These are phyloP conservation scores for Neolentinus lepideus DNA, from an alignment of 1,284 basidiomycete species.

Conservation along the genomic window DNA sequence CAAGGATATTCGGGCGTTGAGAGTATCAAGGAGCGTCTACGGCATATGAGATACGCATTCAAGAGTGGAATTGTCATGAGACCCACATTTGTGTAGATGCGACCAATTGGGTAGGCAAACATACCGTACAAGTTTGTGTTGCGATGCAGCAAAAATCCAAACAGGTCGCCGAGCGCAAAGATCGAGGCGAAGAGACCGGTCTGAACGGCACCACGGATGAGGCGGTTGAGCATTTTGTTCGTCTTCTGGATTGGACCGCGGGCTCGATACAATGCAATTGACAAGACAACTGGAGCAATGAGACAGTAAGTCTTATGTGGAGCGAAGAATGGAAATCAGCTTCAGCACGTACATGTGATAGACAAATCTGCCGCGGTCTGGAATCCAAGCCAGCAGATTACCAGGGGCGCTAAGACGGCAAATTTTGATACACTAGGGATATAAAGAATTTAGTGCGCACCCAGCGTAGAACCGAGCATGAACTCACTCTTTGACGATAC, in stretches of 20 bases:
- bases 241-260: slow-evolving; percentile 36
- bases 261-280: slow-evolving; percentile 27
- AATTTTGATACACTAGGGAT: slow-evolving; percentile 19
- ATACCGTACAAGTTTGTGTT: slow-evolving; percentile 34
- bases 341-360: slow-evolving; percentile 27
- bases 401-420: slow-evolving; percentile 18
- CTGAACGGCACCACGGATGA: slow-evolving; percentile 40
- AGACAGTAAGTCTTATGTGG: neutral
- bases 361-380: slow-evolving; percentile 31
- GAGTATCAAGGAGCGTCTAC: slow-evolving; percentile 1
- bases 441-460: neutral
- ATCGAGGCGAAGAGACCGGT: slow-evolving; percentile 37
- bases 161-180: slow-evolving; percentile 35
- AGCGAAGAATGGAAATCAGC: neutral
- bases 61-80: neutral
- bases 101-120: slow-evolving; percentile 36
- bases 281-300: slow-evolving; percentile 19
- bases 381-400: slow-evolving; percentile 31
- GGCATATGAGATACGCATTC: neutral
- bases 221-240: slow-evolving; percentile 35
- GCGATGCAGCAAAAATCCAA: slow-evolving; percentile 25
- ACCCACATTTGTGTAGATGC: slow-evolving; percentile 37
- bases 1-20: neutral
- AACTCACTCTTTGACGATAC: slow-evolving; percentile 29
- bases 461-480: neutral